phyloP scores from a whole-genome alignment of 2,329 filamentous ascomycete genomes.

The Diaporthe vexans region DNA sequence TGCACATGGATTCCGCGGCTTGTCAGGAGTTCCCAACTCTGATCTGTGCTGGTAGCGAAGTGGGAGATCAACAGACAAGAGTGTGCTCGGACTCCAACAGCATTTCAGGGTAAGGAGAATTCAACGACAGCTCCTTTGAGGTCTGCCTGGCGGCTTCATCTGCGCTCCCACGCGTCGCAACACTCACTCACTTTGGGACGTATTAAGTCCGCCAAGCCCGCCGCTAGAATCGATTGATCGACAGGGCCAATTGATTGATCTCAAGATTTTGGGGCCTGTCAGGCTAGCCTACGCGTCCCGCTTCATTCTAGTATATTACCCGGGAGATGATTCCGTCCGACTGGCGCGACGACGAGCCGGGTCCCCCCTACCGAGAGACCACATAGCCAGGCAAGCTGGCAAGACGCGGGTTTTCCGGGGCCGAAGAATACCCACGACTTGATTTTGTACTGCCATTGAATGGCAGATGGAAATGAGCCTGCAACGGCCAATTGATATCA shows the following conservation, averaged over 20 bases:
- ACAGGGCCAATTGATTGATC: conserved; percentile 11
- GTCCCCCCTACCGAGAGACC: background rate
- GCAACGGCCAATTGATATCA: background rate
- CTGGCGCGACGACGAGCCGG: background rate
- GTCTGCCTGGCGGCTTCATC: background rate
- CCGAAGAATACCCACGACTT: background rate
- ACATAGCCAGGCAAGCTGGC: background rate
- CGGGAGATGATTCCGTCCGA: conserved; percentile 9
- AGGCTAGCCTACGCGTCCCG: background rate
- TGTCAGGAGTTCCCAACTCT: conserved; percentile 23
- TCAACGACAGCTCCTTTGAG: background rate
- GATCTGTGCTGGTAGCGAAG: background rate
- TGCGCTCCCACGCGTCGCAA: background rate
- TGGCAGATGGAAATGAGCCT: background rate
- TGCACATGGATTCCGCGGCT: conserved; percentile 4
- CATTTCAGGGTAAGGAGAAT: too few relatives aligned
- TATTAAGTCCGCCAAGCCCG: background rate
- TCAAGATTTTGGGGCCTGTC: background rate
- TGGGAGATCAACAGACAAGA: background rate
- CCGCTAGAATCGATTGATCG: conserved; percentile 18
- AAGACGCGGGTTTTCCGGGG: background rate
- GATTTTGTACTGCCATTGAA: background rate
- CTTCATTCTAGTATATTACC: background rate
- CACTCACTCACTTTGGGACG: background rate
- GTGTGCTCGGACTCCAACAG: background rate